Evolutionary conservation across 2,329 filamentous ascomycete species (phyloP), one percentile per base, ranked within the genome.

Genomic region (Ophiostoma novo-ulmi): DNA sequence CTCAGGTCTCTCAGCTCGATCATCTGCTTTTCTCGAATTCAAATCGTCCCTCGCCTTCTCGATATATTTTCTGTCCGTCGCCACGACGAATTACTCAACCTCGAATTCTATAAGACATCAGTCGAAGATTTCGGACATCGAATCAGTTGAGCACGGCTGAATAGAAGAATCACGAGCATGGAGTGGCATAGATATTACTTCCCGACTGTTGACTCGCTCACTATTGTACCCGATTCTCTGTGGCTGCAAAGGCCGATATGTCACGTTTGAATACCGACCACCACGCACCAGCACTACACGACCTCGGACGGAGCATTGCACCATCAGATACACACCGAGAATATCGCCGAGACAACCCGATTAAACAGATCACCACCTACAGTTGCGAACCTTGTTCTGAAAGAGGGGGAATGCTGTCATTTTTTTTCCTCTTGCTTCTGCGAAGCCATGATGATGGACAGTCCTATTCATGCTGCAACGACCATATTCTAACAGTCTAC

Each of bases 341-440:
- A 20, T 10, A 39, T 39, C 38, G 20, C 6, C 44, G 17, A 17
- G 17, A n/a, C 17, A 5, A 20, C 6, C 44, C 7, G 1, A n/a
- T 17, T 13, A 14, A 44, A 10, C 48, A 55, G 20, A 55, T 5
- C 14, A 48, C 6, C 14, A 5, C 44, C 5, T 48, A 26, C 52
- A 26, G n/a, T 5, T 11, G n/a, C n/a, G 39, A 36, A 66, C 6
- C 3, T 20, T 39, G 61, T 13, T 26, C 10, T 2, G 8, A 38
- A 38, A 17, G 67, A 69, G 52, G 67, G 31, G 52, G 55, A 69
- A 41, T 67, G 65, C 65, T 67, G 39, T 39, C 65, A 48, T 20
- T 44, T 58, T 68, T 68, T 55, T 68, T 68, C 38, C 55, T 80
- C 79, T 80, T 69, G 65, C 38, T 41, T 36, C 36, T 1, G n/a